Conservation (phyloP, 371 early-diverging fungal genomes). For the Syncephalastrum racemosum region DNA sequence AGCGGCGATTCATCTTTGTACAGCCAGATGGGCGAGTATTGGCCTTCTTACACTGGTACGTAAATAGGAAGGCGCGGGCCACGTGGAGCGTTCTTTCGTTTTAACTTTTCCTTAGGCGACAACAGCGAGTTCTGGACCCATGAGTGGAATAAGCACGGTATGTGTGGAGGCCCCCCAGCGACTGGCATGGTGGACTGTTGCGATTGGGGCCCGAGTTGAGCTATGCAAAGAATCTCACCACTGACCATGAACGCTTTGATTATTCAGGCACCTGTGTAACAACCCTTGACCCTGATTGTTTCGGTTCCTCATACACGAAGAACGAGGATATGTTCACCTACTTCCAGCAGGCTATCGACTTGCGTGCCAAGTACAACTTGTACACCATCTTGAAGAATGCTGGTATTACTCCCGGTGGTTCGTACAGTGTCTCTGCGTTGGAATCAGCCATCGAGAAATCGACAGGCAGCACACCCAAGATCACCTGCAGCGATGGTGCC, state of each 20-base stretch:
- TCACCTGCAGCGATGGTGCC: constrained; percentile 40
- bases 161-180: background rate
- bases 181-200: background rate
- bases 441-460: constrained; percentile 49
- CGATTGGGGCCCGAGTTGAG: too few species aligned
- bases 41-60: constrained; percentile 73
- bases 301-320: constrained; percentile 32
- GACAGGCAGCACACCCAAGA: constrained; percentile 46
- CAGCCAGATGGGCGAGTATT: constrained; percentile 63
- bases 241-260: background rate
- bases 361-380: constrained; percentile 59
- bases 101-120: constrained; percentile 3
- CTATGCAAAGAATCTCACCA: background rate
- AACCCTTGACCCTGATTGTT: constrained; percentile 64
- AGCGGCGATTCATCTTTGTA: constrained; percentile 38
- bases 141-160: constrained; percentile 83
- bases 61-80: background rate
- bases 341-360: constrained; percentile 50
- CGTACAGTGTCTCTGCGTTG: constrained; percentile 48
- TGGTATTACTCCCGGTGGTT: constrained; percentile 66
- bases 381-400: constrained; percentile 52
- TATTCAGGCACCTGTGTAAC: constrained; percentile 62
- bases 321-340: constrained; percentile 61
- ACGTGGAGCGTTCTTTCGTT: background rate
- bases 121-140: constrained; percentile 68